These are phyloP conservation scores for Rhizophora apiculata DNA, from an alignment of 345 rosid genomes.

Conservation along the genomic window DNA sequence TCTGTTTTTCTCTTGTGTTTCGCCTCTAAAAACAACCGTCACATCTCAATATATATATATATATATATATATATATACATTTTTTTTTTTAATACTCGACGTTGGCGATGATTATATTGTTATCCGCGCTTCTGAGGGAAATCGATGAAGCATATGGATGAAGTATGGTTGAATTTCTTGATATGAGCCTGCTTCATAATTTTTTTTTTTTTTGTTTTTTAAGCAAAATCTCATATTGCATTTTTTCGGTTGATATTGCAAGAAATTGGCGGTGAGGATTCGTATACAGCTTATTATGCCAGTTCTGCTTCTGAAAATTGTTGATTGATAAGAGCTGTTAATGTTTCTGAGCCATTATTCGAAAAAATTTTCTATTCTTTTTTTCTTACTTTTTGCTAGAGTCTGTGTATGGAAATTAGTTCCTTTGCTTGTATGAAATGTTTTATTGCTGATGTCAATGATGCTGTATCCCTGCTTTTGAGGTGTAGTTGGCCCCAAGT, in stretches of 20 bases:
- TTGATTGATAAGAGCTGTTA: constrained; percentile 80
- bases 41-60: not conserved
- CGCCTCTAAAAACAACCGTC: constrained; percentile 1
- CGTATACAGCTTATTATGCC: constrained; percentile 70
- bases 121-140: constrained; percentile 81
- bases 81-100: not conserved
- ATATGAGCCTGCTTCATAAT: constrained; percentile 49
- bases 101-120: constrained; percentile 53
- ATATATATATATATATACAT: rapidly evolving
- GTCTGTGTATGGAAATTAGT: not conserved
- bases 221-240: rapidly evolving
- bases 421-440: not conserved
- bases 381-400: too few species aligned
- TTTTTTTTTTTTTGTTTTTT: not conserved
- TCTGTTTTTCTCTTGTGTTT: not conserved
- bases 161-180: constrained; percentile 72
- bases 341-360: constrained; percentile 47
- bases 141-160: constrained; percentile 50
- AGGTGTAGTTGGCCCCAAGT: constrained; percentile 55
- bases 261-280: constrained; percentile 44
- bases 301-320: constrained; percentile 98
- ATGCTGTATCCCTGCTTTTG: constrained; percentile 17
- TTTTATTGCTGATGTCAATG: not conserved
- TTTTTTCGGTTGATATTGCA: not conserved
- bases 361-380: not conserved